Base-by-base conservation (phyloP, 2,329 filamentous ascomycete genomes). In the Ascocoryne sarcoides region DNA sequence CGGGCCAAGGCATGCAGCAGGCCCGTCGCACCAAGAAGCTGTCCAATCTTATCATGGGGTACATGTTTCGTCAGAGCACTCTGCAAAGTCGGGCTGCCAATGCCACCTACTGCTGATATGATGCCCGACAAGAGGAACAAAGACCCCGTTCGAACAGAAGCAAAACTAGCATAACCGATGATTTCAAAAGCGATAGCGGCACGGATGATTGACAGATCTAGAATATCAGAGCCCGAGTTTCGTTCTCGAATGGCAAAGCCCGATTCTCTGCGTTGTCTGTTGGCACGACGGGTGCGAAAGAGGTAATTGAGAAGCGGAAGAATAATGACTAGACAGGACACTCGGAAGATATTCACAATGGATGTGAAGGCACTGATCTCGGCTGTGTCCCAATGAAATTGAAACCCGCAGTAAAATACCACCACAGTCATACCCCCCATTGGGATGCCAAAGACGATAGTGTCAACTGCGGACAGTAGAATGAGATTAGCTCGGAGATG, bases 31-130 rank as follows among this genome's bases (percentile, higher is more conserved):
- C 92, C 92, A 0, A 98, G 72, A n/a, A 96, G 67, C 59, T 92
- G 80, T 0, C 92, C 92, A 0, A 92, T 82, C 34, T 76, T 75
- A 48, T 92, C 84, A 0, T 79, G 70, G 0, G 89, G 86, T 0
- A 96, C 82, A 60, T 96, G 92, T 59, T 95, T 96, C 15, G 88
- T 95, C 37, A 95, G 67, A 1, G 83, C 75, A 1, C 84, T 82
- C 56, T 94, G 87, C 36, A 94, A 70, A 0, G 85, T 92, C 1
- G 92, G 89, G 26, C 82, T 82, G 0, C 83, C 89, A 33, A 96
- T 79, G 1, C 89, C 89, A 17, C 90, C 90, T 29, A 93, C 65
- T 0, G 86, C 73, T 1, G 86, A 82, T 14, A 89, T 53, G 32
- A 85, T 68, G 35, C 86, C 90, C 14, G 79, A 82, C 0, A 77